Evolutionary conservation across 1,139 yeast species (phyloP).

Genomic region (Yamadazyma songkhlaensis): DNA sequence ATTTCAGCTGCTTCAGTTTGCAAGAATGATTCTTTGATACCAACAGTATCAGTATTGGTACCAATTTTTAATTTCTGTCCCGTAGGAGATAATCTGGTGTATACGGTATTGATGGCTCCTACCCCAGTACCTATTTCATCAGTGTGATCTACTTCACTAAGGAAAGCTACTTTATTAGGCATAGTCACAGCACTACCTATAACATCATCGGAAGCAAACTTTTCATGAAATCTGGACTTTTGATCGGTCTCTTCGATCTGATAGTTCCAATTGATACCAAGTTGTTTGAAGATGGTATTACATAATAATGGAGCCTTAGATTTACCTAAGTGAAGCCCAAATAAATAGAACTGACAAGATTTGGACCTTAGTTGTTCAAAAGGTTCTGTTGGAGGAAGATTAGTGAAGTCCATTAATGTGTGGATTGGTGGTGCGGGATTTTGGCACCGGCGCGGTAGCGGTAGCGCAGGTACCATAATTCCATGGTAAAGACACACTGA

Average conservation of each 20-base stretch:
- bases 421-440: too few species aligned
- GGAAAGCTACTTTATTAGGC: conserved; percentile 26
- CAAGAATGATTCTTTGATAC: conserved; percentile 23
- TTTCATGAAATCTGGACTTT: conserved; percentile 11
- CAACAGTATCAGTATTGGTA: conserved; percentile 29
- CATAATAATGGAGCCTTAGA: conserved; percentile 12
- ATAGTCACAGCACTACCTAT: conserved; percentile 28
- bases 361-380: conserved; percentile 13
- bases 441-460: too few species aligned
- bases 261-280: conserved; percentile 27
- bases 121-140: conserved; percentile 24
- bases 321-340: conserved; percentile 17
- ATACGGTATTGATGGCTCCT: conserved; percentile 30
- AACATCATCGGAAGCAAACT: conserved; percentile 9
- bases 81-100: conserved; percentile 15
- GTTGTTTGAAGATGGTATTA: conserved; percentile 18
- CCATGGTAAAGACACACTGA: too few species aligned
- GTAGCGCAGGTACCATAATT: too few species aligned
- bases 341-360: conserved; percentile 15
- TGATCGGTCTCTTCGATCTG: conserved; percentile 17
- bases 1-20: conserved; percentile 13
- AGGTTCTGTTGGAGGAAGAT: conserved; percentile 13
- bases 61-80: conserved; percentile 16
- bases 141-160: conserved; percentile 20
- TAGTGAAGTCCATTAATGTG: too few species aligned